phyloP scores from a whole-genome alignment of 345 rosid genomes.

The Murraya paniculata region DNA sequence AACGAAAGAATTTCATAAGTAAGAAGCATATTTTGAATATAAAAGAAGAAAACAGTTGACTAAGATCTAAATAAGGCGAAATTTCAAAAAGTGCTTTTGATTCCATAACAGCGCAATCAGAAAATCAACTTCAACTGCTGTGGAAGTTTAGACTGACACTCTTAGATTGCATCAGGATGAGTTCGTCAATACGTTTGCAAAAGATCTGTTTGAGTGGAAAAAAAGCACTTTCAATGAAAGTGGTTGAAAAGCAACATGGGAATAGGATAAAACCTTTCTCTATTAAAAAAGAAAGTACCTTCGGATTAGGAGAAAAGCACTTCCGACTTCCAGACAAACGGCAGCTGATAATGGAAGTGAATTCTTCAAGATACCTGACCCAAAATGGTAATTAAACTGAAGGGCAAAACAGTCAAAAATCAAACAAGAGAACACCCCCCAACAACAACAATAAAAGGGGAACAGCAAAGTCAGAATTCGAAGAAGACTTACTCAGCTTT shows the following conservation, averaged over 20 bases:
- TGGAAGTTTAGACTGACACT: neutral
- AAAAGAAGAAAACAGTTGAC: neutral
- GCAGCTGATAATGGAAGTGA: neutral
- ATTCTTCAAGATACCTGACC: neutral
- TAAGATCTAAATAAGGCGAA: neutral
- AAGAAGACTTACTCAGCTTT: conserved; percentile 19
- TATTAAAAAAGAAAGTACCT: neutral
- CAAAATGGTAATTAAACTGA: neutral
- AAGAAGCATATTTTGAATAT: neutral
- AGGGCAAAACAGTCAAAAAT: conserved; percentile 17
- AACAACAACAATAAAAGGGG: neutral
- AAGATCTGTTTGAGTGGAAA: neutral
- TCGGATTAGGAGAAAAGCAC: neutral
- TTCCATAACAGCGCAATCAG: too few relatives aligned
- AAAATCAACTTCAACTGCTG: neutral
- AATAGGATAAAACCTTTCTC: too few relatives aligned
- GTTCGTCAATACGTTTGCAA: neutral
- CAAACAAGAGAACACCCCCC: neutral
- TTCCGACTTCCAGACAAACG: neutral
- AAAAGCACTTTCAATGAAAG: neutral
- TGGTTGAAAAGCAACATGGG: neutral
- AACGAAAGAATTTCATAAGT: neutral
- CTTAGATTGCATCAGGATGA: neutral
- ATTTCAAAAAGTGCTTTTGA: neutral
- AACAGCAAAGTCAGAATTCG: conserved; percentile 15